Evolutionary conservation across 352 stramenopile species (phyloP), one percentile per base, ranked within the genome.

Genomic region (Pythium vanterpoolii): DNA sequence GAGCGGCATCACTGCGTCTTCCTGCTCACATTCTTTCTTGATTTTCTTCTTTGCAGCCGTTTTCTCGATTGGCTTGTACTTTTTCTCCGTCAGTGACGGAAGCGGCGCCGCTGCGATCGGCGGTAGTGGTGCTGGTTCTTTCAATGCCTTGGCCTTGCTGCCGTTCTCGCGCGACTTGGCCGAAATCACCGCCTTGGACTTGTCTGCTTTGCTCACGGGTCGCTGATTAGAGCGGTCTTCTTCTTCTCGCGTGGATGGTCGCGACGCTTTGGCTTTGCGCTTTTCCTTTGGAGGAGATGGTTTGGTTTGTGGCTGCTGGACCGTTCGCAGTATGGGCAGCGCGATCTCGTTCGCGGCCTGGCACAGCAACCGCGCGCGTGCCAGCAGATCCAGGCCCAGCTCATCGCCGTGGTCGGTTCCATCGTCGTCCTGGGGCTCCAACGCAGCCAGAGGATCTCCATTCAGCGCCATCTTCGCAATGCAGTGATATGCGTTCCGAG

Each of bases 261-360:
- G 42, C 2, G 50, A 60, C 9, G 40, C 3, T 26, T 43, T 66
- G 23, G 45, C 9, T 24, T 58, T 58, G 6, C 38, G 28, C 19
- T 42, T 42, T 4, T 50, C 44, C 19, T 62, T 65, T 16, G 48
- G 13, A 8, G 30, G 34, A 4, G 30, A 21, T 13, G 52, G 19
- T 14, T 58, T 47, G 38, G 60, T 19, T 21, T 54, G 33, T 16
- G 62, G 26, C 44, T 62, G 30, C 23, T 58, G 47, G 5, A 68
- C 53, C 2, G 46, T 62, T n/a, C 52, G 60, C 28, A 68, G 52
- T 55, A 68, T 62, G 1, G 58, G 60, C 64, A 71, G 49, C 26
- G 60, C 52, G 43, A 71, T 68, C 46, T 71, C 58, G 34, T 71
- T 71, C 34, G 64, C 64, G 0, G 60, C 64, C 14, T 60, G 48